These are phyloP conservation scores for Colletotrichum sidae DNA, from an alignment of 2,329 filamentous ascomycete genomes.

Conservation along the genomic window DNA sequence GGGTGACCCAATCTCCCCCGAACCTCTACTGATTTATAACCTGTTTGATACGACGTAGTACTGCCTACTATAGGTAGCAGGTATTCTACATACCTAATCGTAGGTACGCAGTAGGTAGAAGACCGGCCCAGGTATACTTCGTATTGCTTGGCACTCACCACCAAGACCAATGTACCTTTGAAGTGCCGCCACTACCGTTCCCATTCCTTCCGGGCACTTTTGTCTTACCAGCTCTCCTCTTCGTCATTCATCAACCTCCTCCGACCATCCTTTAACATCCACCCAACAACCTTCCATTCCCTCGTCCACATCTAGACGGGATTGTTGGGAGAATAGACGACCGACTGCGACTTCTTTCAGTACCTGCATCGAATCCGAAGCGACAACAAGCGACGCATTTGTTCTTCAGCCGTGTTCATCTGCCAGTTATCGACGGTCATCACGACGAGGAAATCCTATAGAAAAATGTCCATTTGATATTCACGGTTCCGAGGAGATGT, in stretches of 20 bases:
- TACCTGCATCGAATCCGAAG: too few species aligned
- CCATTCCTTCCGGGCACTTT: constrained; percentile 30
- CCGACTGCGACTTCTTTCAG: neutral
- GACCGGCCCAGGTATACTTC: constrained; percentile 5
- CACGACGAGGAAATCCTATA: constrained; percentile 37
- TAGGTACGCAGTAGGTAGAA: neutral
- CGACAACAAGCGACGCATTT: neutral
- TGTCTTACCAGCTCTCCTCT: constrained; percentile 24
- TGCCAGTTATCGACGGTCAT: constrained; percentile 40
- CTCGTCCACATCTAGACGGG: neutral
- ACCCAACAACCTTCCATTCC: constrained; percentile 8
- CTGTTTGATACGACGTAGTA: too few species aligned
- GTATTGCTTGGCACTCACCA: neutral
- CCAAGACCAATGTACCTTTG: constrained; percentile 3
- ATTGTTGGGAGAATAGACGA: constrained; percentile 5
- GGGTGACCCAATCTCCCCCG: too few species aligned
- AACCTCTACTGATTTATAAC: too few species aligned
- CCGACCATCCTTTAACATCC: constrained; percentile 6
- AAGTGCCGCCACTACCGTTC: constrained; percentile 31
- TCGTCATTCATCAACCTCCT: constrained; percentile 8
- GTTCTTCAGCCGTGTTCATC: constrained; percentile 6
- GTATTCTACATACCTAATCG: too few species aligned
- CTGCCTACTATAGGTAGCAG: too few species aligned
- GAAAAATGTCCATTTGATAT: constrained; percentile 39
- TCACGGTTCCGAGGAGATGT: constrained; percentile 43